A percentile compares a stretch with the other conserved stretches of the same genome.
Conservation (phyloP, 2,329 filamentous ascomycete genomes). For the Colletotrichum liaoningense region DNA sequence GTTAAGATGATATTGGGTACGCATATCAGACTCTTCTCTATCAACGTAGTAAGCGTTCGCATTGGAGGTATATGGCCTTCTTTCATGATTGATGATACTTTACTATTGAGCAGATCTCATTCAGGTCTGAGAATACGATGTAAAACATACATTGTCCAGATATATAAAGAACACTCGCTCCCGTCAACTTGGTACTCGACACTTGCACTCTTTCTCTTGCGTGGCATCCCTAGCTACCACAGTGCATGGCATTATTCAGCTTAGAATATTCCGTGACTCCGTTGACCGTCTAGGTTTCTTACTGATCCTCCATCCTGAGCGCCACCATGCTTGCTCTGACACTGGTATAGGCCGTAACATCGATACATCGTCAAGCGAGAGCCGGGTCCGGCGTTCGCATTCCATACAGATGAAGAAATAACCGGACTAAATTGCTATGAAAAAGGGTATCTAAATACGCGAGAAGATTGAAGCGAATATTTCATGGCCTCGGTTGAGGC, state of each 20-base stretch:
- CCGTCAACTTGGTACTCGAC: not conserved
- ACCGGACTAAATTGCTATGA: not conserved
- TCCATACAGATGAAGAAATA: not conserved
- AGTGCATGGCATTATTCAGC: not conserved
- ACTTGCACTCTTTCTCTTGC: not conserved
- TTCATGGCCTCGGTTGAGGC: not conserved
- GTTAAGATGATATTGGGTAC: not conserved
- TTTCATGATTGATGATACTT: not conserved
- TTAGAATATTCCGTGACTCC: not conserved
- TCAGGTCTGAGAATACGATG: not conserved
- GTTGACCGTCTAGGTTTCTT: not conserved
- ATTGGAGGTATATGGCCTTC: not conserved
- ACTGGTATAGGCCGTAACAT: conserved; percentile 13
- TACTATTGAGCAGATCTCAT: not conserved
- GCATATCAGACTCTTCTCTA: conserved; percentile 1
- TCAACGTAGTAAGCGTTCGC: not conserved
- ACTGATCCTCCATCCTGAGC: not conserved
- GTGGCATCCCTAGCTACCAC: not conserved
- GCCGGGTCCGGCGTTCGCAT: not conserved
- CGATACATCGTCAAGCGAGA: not conserved
- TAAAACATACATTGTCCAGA: not conserved
- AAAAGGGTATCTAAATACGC: conserved; percentile 30
- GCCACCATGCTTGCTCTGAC: not conserved
- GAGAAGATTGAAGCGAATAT: conserved; percentile 4
- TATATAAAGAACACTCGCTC: not conserved